phyloP scores from a whole-genome alignment of 2,329 filamentous ascomycete genomes.

The Penicillium vulpinum region DNA sequence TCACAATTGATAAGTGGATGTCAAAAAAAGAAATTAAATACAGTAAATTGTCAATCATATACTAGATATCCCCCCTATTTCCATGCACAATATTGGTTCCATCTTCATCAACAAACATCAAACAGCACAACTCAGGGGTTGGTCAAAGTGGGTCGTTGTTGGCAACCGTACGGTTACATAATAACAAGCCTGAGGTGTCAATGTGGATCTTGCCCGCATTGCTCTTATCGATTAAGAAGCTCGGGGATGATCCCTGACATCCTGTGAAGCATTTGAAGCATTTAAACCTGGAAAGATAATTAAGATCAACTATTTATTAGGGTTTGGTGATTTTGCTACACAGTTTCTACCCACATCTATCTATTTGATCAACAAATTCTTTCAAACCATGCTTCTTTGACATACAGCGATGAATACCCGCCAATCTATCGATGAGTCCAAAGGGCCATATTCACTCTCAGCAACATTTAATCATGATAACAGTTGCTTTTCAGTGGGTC shows the following conservation, averaged over 20 bases:
- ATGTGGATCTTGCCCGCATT: conserved; percentile 25
- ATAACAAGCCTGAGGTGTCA: conserved; percentile 13
- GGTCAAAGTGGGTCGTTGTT: conserved; percentile 25
- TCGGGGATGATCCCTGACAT: conserved; percentile 1
- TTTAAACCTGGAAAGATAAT: not conserved
- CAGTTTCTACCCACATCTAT: not conserved
- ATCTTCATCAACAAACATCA: not conserved
- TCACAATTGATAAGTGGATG: conserved; percentile 8
- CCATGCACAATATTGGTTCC: not conserved
- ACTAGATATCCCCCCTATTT: not conserved
- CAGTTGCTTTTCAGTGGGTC: conserved; percentile 81
- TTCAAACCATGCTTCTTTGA: conserved; percentile 10
- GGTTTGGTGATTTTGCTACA: not conserved
- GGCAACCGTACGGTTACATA: conserved; percentile 25
- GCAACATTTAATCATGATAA: conserved; percentile 82
- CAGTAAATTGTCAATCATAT: not conserved
- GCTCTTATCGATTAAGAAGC: conserved; percentile 21
- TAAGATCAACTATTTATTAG: not conserved
- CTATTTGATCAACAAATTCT: not conserved
- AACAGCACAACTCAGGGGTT: conserved; percentile 29
- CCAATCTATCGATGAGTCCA: conserved; percentile 76
- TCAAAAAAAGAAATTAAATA: not conserved
- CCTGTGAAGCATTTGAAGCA: not conserved
- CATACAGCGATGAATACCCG: conserved; percentile 76
- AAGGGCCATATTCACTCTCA: conserved; percentile 73